phyloP scores from a whole-genome alignment of 83 land plant species.

The Picea engelmannii region DNA sequence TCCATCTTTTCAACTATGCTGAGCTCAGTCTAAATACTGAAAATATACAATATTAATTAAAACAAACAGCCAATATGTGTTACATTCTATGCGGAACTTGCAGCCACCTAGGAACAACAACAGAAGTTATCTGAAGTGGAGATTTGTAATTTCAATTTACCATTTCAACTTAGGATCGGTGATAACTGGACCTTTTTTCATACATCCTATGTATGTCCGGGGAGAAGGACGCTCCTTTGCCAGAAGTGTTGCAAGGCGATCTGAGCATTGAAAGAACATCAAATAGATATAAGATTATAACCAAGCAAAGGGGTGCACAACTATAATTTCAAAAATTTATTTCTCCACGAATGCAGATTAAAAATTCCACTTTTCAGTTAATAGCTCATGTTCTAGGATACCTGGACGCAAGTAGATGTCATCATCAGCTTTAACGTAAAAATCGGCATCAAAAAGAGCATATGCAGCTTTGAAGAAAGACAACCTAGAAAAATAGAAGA shows the following conservation, averaged over 20 bases:
- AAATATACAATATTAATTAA: neutral
- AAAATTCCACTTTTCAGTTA: neutral
- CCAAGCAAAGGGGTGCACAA: slow-evolving; percentile 6
- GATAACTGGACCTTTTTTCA: slow-evolving; percentile 82
- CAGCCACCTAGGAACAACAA: neutral
- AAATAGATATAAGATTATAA: neutral
- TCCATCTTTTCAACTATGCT: neutral
- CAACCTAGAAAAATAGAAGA: slow-evolving; percentile 39
- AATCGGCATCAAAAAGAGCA: slow-evolving; percentile 73
- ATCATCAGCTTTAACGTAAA: slow-evolving; percentile 82
- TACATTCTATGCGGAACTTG: neutral
- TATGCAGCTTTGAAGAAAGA: slow-evolving; percentile 75
- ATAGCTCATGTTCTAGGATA: slow-evolving; percentile 4
- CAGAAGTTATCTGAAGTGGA: neutral
- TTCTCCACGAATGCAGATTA: neutral
- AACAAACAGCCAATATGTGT: neutral
- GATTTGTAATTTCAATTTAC: slow-evolving; percentile 20
- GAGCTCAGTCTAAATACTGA: neutral
- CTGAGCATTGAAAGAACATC: slow-evolving; percentile 23
- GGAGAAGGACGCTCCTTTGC: slow-evolving; percentile 57
- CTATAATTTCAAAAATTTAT: neutral
- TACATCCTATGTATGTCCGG: slow-evolving; percentile 71
- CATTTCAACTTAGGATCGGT: slow-evolving; percentile 71
- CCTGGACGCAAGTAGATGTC: slow-evolving; percentile 82
- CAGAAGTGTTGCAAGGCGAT: slow-evolving; percentile 69